Evolutionary conservation across 2,329 filamentous ascomycete species (phyloP).

Genomic region (Eurotiales sp.): DNA sequence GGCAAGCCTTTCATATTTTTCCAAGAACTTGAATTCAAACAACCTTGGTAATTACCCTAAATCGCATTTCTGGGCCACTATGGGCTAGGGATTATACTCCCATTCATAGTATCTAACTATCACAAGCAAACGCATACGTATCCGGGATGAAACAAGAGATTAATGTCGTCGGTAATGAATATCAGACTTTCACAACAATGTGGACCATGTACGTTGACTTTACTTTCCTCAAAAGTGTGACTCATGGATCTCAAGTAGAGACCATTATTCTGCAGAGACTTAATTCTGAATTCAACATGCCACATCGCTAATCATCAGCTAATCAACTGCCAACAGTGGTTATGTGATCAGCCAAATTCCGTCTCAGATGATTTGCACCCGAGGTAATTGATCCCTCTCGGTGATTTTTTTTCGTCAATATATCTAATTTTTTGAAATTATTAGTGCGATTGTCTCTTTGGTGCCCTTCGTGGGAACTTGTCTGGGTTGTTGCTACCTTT

Average conservation of each 20-base stretch:
- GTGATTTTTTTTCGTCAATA: conserved; percentile 26
- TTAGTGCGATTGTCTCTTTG: conserved; percentile 8
- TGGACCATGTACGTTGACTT: conserved; percentile 22
- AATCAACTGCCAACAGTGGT: background rate
- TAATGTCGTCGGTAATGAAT: conserved; percentile 28
- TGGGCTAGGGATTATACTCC: too few species aligned
- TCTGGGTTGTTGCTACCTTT: conserved; percentile 32
- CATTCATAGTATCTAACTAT: too few species aligned
- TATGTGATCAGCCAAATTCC: conserved; percentile 20
- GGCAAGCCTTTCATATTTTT: conserved; percentile 13
- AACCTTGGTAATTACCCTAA: conserved; percentile 6
- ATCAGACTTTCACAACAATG: conserved; percentile 24
- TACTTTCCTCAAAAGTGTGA: too few species aligned
- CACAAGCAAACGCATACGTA: conserved; percentile 39
- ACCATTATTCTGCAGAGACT: too few species aligned
- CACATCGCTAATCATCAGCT: too few species aligned
- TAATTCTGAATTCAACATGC: too few species aligned
- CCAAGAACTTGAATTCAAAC: conserved; percentile 13
- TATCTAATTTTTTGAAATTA: background rate
- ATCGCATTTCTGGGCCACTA: too few species aligned
- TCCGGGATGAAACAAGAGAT: conserved; percentile 34
- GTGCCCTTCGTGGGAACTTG: conserved; percentile 20
- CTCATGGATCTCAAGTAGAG: too few species aligned
- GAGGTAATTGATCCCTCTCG: conserved; percentile 19
- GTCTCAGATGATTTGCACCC: conserved; percentile 13